These are phyloP conservation scores for Lichtheimia corymbifera DNA, from an alignment of 371 early-diverging fungal genomes.

Conservation along the genomic window DNA sequence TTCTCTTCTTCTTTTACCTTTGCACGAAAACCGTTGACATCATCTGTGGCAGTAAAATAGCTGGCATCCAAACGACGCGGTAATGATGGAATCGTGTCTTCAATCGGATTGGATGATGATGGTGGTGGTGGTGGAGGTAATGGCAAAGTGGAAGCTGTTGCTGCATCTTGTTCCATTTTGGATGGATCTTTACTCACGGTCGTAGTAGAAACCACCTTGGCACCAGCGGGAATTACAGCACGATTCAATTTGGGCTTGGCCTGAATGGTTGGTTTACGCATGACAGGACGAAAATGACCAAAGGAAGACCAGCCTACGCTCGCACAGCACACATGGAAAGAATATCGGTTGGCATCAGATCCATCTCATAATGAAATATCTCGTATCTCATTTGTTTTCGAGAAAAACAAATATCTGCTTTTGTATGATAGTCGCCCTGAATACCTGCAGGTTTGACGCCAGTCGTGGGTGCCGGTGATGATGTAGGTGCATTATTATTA, in stretches of 20 bases:
- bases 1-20: slow-evolving; percentile 7
- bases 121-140: background rate
- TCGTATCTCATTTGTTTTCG: background rate
- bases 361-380: slow-evolving; percentile 1
- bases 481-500: background rate
- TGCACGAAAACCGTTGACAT: slow-evolving; percentile 38
- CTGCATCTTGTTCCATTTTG: slow-evolving; percentile 1
- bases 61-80: slow-evolving; percentile 7
- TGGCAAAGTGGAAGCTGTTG: background rate
- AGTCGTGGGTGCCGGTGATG: slow-evolving; percentile 8
- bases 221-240: slow-evolving; percentile 48
- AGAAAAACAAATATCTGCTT: background rate
- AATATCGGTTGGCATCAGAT: background rate
- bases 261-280: slow-evolving; percentile 47
- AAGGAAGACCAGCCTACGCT: slow-evolving; percentile 44
- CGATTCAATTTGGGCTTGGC: slow-evolving; percentile 47
- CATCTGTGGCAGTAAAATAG: slow-evolving; percentile 32
- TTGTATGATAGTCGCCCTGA: background rate
- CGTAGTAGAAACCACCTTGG: slow-evolving; percentile 41
- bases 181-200: slow-evolving; percentile 28
- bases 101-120: background rate
- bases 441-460: slow-evolving; percentile 23
- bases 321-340: background rate
- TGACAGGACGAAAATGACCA: slow-evolving; percentile 47
- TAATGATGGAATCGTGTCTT: background rate